phyloP scores from a whole-genome alignment of 2,329 filamentous ascomycete species.

The Biscogniauxia marginata region DNA sequence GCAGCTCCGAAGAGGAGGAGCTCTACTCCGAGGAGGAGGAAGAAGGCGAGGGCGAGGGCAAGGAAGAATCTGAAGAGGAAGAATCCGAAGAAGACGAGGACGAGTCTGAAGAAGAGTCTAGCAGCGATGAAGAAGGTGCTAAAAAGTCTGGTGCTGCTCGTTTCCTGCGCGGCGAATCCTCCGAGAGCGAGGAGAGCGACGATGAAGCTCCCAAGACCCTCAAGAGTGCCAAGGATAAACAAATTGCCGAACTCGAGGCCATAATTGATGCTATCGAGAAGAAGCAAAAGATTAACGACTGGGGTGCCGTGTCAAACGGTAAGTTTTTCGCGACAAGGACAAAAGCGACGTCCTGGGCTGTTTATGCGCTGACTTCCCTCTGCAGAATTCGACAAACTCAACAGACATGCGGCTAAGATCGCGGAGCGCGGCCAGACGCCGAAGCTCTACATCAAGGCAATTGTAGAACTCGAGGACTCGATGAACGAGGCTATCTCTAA shows the following conservation, averaged over 20 bases:
- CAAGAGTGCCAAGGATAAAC: constrained; percentile 98
- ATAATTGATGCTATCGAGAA: constrained; percentile 93
- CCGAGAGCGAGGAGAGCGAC: constrained; percentile 81
- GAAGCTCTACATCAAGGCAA: constrained; percentile 88
- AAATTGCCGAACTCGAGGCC: constrained; percentile 86
- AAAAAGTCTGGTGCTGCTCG: constrained; percentile 70
- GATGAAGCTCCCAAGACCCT: constrained; percentile 83
- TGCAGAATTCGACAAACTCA: constrained; percentile 90
- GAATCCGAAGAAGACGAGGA: constrained; percentile 50
- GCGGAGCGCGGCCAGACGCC: constrained; percentile 75
- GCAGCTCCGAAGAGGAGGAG: constrained; percentile 93
- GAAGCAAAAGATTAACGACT: constrained; percentile 95
- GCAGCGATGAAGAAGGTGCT: constrained; percentile 62
- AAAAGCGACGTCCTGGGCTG: not conserved
- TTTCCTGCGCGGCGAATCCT: constrained; percentile 77
- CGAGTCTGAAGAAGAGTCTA: constrained; percentile 53
- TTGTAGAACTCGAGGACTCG: constrained; percentile 90
- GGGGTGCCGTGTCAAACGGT: constrained; percentile 89
- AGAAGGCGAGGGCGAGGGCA: constrained; percentile 54
- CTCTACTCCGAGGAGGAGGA: constrained; percentile 81
- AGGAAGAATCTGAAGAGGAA: constrained; percentile 53
- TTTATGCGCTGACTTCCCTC: constrained; percentile 1
- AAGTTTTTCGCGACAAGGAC: constrained; percentile 35
- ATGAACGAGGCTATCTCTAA: constrained; percentile 93
- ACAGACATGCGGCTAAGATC: constrained; percentile 79